These are phyloP conservation scores for Posidonia oceanica DNA, from an alignment of 116 monocot genomes.

Conservation along the genomic window DNA sequence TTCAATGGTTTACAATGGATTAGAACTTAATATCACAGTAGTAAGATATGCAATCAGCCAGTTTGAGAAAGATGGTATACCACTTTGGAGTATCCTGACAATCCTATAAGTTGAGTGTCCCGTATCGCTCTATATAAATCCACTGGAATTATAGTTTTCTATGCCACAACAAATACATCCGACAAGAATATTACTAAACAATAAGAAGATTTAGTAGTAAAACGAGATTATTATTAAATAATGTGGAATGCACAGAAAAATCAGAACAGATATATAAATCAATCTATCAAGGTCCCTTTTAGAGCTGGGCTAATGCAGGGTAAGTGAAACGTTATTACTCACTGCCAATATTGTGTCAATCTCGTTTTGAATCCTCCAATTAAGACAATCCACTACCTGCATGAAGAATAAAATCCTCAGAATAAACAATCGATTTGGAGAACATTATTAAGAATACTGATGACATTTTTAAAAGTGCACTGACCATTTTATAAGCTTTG, in stretches of 20 bases:
- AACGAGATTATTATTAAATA: not conserved
- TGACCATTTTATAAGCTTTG: slow-evolving; percentile 88
- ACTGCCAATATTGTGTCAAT: slow-evolving; percentile 75
- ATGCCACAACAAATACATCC: slow-evolving; percentile 3
- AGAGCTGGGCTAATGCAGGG: not conserved
- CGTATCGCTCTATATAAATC: slow-evolving; percentile 60
- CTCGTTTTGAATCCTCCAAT: slow-evolving; percentile 85
- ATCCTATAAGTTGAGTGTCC: slow-evolving; percentile 67
- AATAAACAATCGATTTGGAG: not conserved
- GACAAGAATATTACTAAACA: not conserved
- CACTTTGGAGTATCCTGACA: slow-evolving; percentile 73
- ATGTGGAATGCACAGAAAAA: not conserved
- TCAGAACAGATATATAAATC: not conserved
- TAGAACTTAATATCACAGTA: not conserved
- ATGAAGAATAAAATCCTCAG: not conserved
- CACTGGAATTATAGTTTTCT: slow-evolving; percentile 70
- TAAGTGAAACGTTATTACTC: slow-evolving; percentile 12
- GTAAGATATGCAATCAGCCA: not conserved
- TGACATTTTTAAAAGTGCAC: not conserved
- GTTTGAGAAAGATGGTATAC: slow-evolving; percentile 12
- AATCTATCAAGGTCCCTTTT: not conserved
- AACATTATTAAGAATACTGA: not conserved
- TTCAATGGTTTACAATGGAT: not conserved
- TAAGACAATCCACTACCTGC: slow-evolving; percentile 81
- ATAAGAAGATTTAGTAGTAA: not conserved